Evolutionary conservation across 2,329 filamentous ascomycete genomes (phyloP).

Genomic region (Podosphaera xanthii): DNA sequence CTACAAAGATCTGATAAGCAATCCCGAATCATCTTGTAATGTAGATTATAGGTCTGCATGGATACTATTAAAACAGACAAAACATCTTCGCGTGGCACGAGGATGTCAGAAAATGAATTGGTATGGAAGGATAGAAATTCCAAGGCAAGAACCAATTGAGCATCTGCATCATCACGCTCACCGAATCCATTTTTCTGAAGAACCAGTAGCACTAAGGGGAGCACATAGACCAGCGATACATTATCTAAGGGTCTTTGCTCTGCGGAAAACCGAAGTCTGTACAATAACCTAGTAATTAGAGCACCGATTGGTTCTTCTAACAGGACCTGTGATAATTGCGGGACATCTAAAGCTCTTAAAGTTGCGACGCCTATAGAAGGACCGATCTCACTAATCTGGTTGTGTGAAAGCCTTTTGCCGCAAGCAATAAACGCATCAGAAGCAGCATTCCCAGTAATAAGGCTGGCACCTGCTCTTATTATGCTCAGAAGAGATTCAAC

Average conservation of each 20-base stretch:
- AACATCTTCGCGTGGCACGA: constrained; percentile 54
- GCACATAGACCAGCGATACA: constrained; percentile 66
- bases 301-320: constrained; percentile 62
- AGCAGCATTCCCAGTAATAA: constrained; percentile 61
- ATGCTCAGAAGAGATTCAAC: constrained; percentile 49
- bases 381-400: constrained; percentile 50
- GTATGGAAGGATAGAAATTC: constrained; percentile 84
- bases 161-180: constrained; percentile 57
- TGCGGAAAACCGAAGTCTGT: constrained; percentile 69
- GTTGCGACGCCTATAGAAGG: constrained; percentile 76
- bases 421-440: constrained; percentile 61
- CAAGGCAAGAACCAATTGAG: constrained; percentile 70
- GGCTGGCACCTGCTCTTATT: constrained; percentile 58
- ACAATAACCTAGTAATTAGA: constrained; percentile 70
- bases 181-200: constrained; percentile 62
- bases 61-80: constrained; percentile 49
- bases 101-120: constrained; percentile 48
- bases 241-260: constrained; percentile 88
- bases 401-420: constrained; percentile 44
- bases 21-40: constrained; percentile 89
- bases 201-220: constrained; percentile 62
- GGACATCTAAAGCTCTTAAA: constrained; percentile 53
- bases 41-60: constrained; percentile 76
- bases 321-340: constrained; percentile 47
- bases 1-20: constrained; percentile 71